Base-by-base conservation (phyloP, 306 rosid genomes). In the Erythrophleum fordii region DNA sequence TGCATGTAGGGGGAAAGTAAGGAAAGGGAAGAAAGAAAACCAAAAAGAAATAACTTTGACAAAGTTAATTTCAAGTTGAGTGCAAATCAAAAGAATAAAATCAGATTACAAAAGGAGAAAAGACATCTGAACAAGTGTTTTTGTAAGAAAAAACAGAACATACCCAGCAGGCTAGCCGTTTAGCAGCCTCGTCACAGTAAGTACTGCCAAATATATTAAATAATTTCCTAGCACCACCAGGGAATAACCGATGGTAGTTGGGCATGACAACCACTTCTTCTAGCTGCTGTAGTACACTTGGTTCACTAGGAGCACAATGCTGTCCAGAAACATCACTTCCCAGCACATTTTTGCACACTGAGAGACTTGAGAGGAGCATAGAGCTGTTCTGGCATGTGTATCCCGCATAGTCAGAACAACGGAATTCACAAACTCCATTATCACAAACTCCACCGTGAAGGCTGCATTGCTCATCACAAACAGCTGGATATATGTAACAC, bases 371-470 rank as follows among this genome's bases (percentile, higher is more conserved):
- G 65, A 90, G 84, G 74, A 94, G 97, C 69, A 13, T 69, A 58
- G 97, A 91, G 86, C 92, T 94, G 87, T 92, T 94, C 88, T 92
- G 98, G 90, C 98, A 92, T 11, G 97, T 92, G 83, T 94, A 91
- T 77, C 94, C 97, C 13, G 95, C 92, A 45, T 94, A 91, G 84
- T 94, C 97, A 34, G 98, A 92, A 83, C 97, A 94, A 25, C 97
- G 93, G 81, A 94, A 94, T 81, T 94, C 97, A 28, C 98, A 94
- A 73, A 91, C 88, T 69, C 98, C 98, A 68, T 94, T 93, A 78
- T 94, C 98, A 88, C 98, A 94, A 70, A 94, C 98, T 73, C 98
- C 97, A 7, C 98, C 98, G 75, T 94, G 97, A 68, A 92, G 97
- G 82, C 97, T 91, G 84, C 97, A 94, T 81, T 94, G 97, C 86